Evolutionary conservation across 1,139 yeast species (phyloP).

Genomic region (Kluyveromyces sp.): DNA sequence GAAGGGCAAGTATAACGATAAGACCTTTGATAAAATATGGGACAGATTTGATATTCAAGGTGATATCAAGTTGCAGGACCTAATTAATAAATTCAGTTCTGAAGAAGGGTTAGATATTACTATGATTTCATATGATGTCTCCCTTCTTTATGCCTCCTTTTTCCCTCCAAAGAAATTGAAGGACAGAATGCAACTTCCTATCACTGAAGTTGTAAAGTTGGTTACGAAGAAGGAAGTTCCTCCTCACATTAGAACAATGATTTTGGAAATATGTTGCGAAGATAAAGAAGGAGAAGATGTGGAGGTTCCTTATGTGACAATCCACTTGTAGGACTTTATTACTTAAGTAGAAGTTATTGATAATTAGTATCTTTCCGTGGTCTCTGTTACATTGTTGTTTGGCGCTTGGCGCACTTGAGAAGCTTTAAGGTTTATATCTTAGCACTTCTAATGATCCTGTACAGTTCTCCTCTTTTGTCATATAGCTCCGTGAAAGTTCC

Average conservation of each 20-base stretch:
- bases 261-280: conserved; percentile 87
- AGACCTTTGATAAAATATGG: conserved; percentile 85
- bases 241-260: conserved; percentile 64
- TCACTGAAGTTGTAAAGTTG: conserved; percentile 68
- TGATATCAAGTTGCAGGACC: conserved; percentile 67
- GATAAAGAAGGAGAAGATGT: conserved; percentile 92
- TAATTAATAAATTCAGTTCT: conserved; percentile 68
- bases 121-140: conserved; percentile 89
- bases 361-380: no score
- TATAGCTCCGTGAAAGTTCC: conserved; percentile 32
- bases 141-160: conserved; percentile 85
- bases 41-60: conserved; percentile 82
- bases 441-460: conserved; percentile 9
- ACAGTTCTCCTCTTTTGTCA: conserved; percentile 19
- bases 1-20: conserved; percentile 73
- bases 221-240: conserved; percentile 83
- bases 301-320: conserved; percentile 80
- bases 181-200: conserved; percentile 61
- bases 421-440: not conserved
- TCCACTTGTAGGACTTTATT: conserved; percentile 36
- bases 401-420: no score
- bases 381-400: not conserved
- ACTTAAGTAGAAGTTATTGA: no score
- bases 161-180: conserved; percentile 85
- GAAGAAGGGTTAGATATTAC: conserved; percentile 81